Conservation (phyloP, 2,329 filamentous ascomycete genomes). For the Colletotrichum truncatum region DNA sequence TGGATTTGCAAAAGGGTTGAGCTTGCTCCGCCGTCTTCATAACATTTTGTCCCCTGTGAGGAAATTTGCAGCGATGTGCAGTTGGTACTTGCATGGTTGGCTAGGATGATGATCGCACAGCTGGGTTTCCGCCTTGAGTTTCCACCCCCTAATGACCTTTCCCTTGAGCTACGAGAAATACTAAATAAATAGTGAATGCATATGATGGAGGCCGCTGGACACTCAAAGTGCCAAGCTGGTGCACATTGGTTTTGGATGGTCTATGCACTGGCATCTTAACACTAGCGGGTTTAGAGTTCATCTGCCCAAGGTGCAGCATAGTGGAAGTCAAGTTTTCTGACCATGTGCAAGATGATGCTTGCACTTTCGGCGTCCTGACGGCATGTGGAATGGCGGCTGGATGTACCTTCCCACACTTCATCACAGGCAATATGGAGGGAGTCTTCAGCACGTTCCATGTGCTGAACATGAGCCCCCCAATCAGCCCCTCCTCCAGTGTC, state of each 20-base stretch:
- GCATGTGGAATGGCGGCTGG: not conserved
- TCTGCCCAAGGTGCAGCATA: not conserved
- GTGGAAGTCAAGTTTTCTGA: conserved; percentile 2
- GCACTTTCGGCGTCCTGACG: not conserved
- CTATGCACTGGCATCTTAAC: conserved; percentile 16
- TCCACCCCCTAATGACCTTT: too few species aligned
- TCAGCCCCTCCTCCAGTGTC: conserved; percentile 13
- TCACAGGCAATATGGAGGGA: too few species aligned
- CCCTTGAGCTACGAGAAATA: too few species aligned
- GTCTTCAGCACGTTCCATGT: conserved; percentile 20
- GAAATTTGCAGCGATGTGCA: too few species aligned
- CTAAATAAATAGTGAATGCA: too few species aligned
- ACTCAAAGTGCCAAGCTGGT: not conserved
- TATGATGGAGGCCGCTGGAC: too few species aligned
- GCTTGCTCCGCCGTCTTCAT: conserved; percentile 1
- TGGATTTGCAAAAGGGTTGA: not conserved
- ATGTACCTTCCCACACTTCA: not conserved
- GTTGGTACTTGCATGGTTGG: too few species aligned
- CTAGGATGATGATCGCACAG: too few species aligned
- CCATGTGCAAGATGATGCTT: not conserved
- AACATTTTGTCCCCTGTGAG: too few species aligned
- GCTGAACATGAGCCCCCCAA: conserved; percentile 4
- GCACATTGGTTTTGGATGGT: not conserved
- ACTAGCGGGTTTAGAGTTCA: conserved; percentile 26
- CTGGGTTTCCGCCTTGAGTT: too few species aligned